Evolutionary conservation across 768 basidiomycete genomes (phyloP), one percentile per base, ranked within the genome.

Genomic region (Ramaria sp.): DNA sequence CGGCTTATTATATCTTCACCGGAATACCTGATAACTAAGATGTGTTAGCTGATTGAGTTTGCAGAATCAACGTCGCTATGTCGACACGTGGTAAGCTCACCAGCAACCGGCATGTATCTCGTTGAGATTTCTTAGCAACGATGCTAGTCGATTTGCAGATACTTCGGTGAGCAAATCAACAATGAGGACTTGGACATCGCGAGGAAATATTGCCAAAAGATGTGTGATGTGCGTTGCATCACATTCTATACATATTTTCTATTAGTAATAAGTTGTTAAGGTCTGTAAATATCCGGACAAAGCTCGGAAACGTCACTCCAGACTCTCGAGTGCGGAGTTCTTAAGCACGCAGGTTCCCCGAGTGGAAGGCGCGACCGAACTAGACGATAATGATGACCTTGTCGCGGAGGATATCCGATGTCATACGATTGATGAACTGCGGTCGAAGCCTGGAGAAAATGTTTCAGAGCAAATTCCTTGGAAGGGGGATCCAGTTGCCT

Each of bases 261-360:
- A 54, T 41, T 54, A 10, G 37, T 39, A 13, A 19, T 30, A 12
- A 17, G 22, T 11, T 13, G 4, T 48, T 13, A 54, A 91, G 89
- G 76, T 89, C 3, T 91, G 90, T 71, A 88, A 86, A 68, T 81
- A 82, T 60, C 85, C 87, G 0, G 82, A 83, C 22, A 89, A 83
- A 70, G 78, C 80, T 0, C 73, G 67, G 52, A 70, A 66, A 2
- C 75, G 76, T 27, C 75, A 78, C 56, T 64, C 61, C 24, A 76
- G 75, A n/a, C 72, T 90, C 3, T 78, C 81, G 0, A 66, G 70
- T 2, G 66, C 70, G 31, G 73, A 71, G 1, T 60, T 66, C 42
- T 66, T 75, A 3, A 63, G 61, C 3, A 57, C 65, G 0, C 65
- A 64, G 7, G 34, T 51, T 9, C 37, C 61, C 24, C 9, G 41